These are phyloP conservation scores for Cavenderia fasciculata DNA, from an alignment of 78 protist genomes.

Conservation along the genomic window DNA sequence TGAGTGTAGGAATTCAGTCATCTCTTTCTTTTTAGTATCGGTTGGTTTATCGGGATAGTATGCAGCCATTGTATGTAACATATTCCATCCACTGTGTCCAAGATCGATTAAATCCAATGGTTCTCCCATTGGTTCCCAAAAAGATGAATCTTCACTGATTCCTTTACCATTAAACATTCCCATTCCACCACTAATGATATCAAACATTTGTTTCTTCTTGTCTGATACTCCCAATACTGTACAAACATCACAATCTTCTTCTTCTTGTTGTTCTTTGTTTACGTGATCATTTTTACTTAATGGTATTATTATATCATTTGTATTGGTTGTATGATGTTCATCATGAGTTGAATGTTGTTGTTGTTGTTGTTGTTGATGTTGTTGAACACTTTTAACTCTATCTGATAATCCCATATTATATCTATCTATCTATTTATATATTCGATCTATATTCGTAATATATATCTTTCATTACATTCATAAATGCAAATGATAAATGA, in stretches of 20 bases:
- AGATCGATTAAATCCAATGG: slow-evolving; percentile 62
- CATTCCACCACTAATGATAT: neutral
- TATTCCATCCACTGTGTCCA: slow-evolving; percentile 78
- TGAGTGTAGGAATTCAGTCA: slow-evolving; percentile 21
- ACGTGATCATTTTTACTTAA: too few species aligned
- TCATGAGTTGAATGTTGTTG: neutral
- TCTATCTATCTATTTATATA: neutral
- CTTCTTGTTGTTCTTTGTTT: slow-evolving; percentile 3
- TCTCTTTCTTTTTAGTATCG: slow-evolving; percentile 29
- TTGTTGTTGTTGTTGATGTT: too few species aligned
- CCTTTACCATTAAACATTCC: neutral
- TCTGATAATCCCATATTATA: slow-evolving; percentile 26
- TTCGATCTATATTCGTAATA: too few species aligned
- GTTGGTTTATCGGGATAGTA: slow-evolving; percentile 69
- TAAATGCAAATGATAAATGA: too few species aligned
- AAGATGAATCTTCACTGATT: neutral
- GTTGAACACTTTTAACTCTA: slow-evolving; percentile 21
- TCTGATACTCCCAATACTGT: slow-evolving; percentile 33
- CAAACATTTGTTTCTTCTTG: slow-evolving; percentile 65
- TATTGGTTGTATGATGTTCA: neutral
- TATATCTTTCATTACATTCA: too few species aligned
- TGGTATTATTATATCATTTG: neutral
- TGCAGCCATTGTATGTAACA: slow-evolving; percentile 75
- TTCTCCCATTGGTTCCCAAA: slow-evolving; percentile 59
- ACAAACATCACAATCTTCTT: slow-evolving; percentile 57